Conservation (phyloP, 148 eudicot species). For the Pouteria glomerata region DNA sequence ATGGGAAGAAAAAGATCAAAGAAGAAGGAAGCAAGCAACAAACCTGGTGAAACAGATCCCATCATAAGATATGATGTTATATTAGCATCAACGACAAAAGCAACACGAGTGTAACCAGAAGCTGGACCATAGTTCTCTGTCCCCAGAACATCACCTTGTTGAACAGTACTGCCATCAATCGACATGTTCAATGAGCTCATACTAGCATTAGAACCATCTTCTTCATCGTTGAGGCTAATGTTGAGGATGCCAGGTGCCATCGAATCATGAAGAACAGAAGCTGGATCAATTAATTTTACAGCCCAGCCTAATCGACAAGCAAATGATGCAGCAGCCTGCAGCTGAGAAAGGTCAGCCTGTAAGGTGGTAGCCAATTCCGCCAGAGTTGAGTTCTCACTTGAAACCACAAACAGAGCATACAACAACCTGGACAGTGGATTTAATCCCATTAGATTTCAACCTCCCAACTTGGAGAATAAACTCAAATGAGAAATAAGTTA, state of each 20-base stretch:
- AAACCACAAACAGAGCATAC: slow-evolving; percentile 97
- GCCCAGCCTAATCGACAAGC: slow-evolving; percentile 99
- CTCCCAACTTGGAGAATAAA: slow-evolving; percentile 8
- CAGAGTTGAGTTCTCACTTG: slow-evolving; percentile 94
- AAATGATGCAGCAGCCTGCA: slow-evolving; percentile 96
- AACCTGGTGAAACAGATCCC: slow-evolving; percentile 99
- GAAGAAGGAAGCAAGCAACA: slow-evolving; percentile 13
- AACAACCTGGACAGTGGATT: slow-evolving; percentile 60
- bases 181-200: slow-evolving; percentile 42
- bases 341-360: slow-evolving; percentile 90
- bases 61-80: slow-evolving; percentile 98
- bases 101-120: slow-evolving; percentile 70
- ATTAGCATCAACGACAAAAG: slow-evolving; percentile 96
- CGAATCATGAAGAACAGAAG: slow-evolving; percentile 76
- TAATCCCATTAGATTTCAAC: slow-evolving; percentile 9
- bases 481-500: slow-evolving; percentile 12
- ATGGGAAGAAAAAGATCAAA: slow-evolving; percentile 1
- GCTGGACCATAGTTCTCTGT: slow-evolving; percentile 46
- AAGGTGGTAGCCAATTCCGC: slow-evolving; percentile 88
- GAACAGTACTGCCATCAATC: slow-evolving; percentile 43
- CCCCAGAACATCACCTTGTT: slow-evolving; percentile 46
- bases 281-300: slow-evolving; percentile 81
- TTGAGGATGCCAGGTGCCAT: slow-evolving; percentile 36
- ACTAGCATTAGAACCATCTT: slow-evolving; percentile 55
- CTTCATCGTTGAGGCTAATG: slow-evolving; percentile 61